Evolutionary conservation across 1,284 basidiomycete genomes (phyloP), one percentile per base, ranked within the genome.

Genomic region (Afroboletus lepidellus): DNA sequence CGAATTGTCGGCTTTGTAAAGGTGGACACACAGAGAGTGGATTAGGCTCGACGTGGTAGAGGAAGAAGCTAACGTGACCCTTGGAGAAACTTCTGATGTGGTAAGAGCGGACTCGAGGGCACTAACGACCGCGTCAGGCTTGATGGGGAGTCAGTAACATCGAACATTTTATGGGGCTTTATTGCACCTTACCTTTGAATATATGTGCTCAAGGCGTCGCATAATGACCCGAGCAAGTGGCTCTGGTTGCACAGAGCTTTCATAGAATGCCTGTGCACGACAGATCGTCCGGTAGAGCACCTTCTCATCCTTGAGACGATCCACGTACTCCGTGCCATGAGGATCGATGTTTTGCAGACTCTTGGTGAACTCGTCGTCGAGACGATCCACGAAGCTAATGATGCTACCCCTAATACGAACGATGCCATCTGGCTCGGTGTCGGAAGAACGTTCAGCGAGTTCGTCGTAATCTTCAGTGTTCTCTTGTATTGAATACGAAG

Each of bases 361-460:
- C 72, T 92, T 93, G 47, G 94, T 98, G 73, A 99, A 99, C 74
- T 99, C 97, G 65, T 99, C 97, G 71, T 99, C 97, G 48, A 99
- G 76, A 53, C 96, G 87, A 72, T 99, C 97, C 46, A 99, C 82
- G 64, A 98, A 92, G 67, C 90, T 92, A 72, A 96, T 94, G 67
- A 98, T 84, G 67, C 90, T 94, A 41, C 94, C 94, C 49, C 94
- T 85, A 55, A 98, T 87, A 51, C 84, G 79, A 50, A 94, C 88
- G 45, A 88, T 63, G 9, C 86, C 84, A 45, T 76, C 78, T 36
- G 78, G 74, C 60, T 91, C 88, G 4, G 78, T 76, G n/a, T 78
- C 77, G 8, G 96, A 94, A 8, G 83, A 78, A 48, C 97, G 86
- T 74, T 99, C 97, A 29, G 80, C 74, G 50, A 88, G 77, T 61